Base-by-base conservation (phyloP, 108 stramenopile genomes). In the Asterionellopsis glacialis region DNA sequence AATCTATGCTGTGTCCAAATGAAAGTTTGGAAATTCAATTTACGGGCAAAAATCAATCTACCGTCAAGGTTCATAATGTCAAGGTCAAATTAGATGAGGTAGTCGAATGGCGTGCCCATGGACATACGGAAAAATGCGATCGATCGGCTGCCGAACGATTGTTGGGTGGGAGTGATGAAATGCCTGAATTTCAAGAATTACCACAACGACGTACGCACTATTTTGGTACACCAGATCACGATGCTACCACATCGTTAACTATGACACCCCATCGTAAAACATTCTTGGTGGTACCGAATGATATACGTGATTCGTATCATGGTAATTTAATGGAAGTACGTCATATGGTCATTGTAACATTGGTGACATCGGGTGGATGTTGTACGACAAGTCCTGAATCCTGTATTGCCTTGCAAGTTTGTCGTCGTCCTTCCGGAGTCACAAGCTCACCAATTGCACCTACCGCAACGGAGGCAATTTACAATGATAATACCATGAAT, bases 371-470 rank as follows among this genome's bases (percentile, higher is more conserved):
- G 6, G 67, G 67, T 42, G 39, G 48, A 15, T 61, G 40, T 41
- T 45, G 19, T 13, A 41, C 40, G 27, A 55, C 53, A 42, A 53
- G 45, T 4, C 68, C 68, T 19, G 61, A 69, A 39, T 69, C 68
- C 5, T 39, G 53, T 28, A 26, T 40, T 4, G 28, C 19, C 3
- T 24, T 69, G 9, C 19, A 14, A 26, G 51, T 69, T 11, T 45
- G 25, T 27, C n/a, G 60, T 15, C n/a, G 47, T 16, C 14, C 14
- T 6, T 13, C 61, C 1, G 23, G 16, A 2, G 28, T 14, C 11
- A 11, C 9, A n/a, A 4, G 9, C 0, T 38, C 54, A 39, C 22
- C 45, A 19, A n/a, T 23, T 39, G 44, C 66, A 13, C 5, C 33
- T 33, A 5, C 33, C 7, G 33, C 33, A 2, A 33, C 33, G 2